Evolutionary conservation across 2,329 filamentous ascomycete species (phyloP).

Genomic region (Coniosporium uncinatum): DNA sequence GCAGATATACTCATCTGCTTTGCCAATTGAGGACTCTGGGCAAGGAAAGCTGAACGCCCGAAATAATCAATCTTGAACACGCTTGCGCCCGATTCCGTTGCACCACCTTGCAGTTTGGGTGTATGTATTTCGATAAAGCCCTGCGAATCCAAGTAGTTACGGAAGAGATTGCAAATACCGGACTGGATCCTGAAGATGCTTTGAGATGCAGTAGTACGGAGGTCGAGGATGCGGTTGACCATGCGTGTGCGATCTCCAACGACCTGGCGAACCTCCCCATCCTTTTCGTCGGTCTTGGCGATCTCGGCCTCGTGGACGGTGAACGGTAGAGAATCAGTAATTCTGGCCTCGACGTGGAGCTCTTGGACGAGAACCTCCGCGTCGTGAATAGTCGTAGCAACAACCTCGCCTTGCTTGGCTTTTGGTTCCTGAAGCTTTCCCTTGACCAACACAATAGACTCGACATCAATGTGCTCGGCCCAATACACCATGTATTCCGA

Average conservation of each 20-base stretch:
- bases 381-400: constrained; percentile 70
- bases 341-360: constrained; percentile 70
- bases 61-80: constrained; percentile 93
- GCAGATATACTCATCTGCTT: constrained; percentile 85
- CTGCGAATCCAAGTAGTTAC: constrained; percentile 69
- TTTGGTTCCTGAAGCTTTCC: constrained; percentile 76
- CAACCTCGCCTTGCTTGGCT: constrained; percentile 68
- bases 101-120: constrained; percentile 82
- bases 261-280: constrained; percentile 44
- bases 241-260: constrained; percentile 66
- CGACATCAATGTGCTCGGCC: constrained; percentile 66
- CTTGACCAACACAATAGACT: constrained; percentile 80
- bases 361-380: constrained; percentile 87
- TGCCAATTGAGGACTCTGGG: constrained; percentile 80
- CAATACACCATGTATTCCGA: constrained; percentile 96
- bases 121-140: constrained; percentile 84
- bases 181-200: constrained; percentile 72
- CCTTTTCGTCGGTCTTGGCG: constrained; percentile 38
- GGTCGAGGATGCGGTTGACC: constrained; percentile 90
- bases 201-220: constrained; percentile 86
- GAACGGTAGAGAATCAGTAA: constrained; percentile 54
- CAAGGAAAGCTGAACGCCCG: constrained; percentile 72
- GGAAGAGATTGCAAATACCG: constrained; percentile 65
- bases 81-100: constrained; percentile 88
- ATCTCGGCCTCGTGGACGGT: constrained; percentile 47